These are phyloP conservation scores for Oryza glumipatula DNA, from an alignment of 176 grass and related monocot genomes.

Conservation along the genomic window DNA sequence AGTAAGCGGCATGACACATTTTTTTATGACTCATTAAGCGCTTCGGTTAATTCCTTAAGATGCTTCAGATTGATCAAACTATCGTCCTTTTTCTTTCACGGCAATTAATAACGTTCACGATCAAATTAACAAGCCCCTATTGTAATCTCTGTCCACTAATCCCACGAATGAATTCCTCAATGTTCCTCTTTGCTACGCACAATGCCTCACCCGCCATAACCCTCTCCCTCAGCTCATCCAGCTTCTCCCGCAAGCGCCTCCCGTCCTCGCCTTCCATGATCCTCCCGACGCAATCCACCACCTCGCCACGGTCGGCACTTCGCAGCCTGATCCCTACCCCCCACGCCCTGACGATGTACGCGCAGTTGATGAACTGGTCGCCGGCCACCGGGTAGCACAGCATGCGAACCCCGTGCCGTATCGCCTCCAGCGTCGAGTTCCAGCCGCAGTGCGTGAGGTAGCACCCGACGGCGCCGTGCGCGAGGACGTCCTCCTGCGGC, in stretches of 20 bases:
- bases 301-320: not conserved
- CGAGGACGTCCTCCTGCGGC: slow-evolving; percentile 75
- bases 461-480: slow-evolving; percentile 58
- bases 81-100: not conserved
- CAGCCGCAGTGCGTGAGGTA: slow-evolving; percentile 93
- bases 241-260: slow-evolving; percentile 43
- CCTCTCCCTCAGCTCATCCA: slow-evolving; percentile 46
- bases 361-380: slow-evolving; percentile 83
- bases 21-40: not conserved
- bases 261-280: slow-evolving; percentile 65
- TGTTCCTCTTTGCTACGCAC: slow-evolving; percentile 36
- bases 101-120: not conserved
- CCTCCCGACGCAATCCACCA: slow-evolving; percentile 52
- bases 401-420: slow-evolving; percentile 55
- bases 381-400: slow-evolving; percentile 78
- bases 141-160: slow-evolving; percentile 16
- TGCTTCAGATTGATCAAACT: too few relatives aligned
- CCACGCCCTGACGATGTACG: slow-evolving; percentile 73
- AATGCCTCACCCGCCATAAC: slow-evolving; percentile 45
- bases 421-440: slow-evolving; percentile 89
- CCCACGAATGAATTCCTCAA: slow-evolving; percentile 46
- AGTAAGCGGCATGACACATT: too few relatives aligned
- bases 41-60: too few relatives aligned
- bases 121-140: not conserved
- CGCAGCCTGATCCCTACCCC: slow-evolving; percentile 54